Evolutionary conservation across 2,329 filamentous ascomycete genomes (phyloP).

Genomic region (Dactylellina haptotyla): DNA sequence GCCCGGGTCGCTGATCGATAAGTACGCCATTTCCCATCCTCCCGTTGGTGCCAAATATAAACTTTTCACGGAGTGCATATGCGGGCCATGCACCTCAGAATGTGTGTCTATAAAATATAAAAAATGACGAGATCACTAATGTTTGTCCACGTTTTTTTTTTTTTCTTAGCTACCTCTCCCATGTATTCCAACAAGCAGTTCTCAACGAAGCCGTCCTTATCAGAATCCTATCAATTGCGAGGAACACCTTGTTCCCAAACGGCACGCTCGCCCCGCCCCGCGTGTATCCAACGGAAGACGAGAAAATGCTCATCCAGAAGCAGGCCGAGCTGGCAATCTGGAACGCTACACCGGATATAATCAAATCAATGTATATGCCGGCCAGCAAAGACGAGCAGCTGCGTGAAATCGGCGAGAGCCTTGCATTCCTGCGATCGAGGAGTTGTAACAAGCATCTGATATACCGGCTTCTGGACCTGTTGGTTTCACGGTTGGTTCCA

Average conservation of each 20-base stretch:
- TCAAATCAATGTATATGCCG: constrained; percentile 61
- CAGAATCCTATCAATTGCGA: constrained; percentile 72
- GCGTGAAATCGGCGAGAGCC: constrained; percentile 49
- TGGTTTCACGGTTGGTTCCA: constrained; percentile 83
- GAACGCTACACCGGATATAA: constrained; percentile 62
- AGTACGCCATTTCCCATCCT: constrained; percentile 36
- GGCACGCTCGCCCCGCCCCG: constrained; percentile 76
- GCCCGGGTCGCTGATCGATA: constrained; percentile 55
- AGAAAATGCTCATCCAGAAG: constrained; percentile 71
- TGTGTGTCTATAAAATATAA: neutral
- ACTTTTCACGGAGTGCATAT: no score
- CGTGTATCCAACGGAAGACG: constrained; percentile 70
- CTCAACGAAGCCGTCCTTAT: constrained; percentile 64
- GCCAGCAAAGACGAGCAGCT: constrained; percentile 47
- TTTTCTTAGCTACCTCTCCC: constrained; percentile 63
- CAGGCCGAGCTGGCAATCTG: constrained; percentile 72
- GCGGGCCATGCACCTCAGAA: no score
- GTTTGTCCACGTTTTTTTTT: neutral
- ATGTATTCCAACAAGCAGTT: constrained; percentile 62
- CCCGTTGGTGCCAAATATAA: constrained; percentile 7
- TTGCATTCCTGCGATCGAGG: constrained; percentile 48
- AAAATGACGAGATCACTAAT: no score
- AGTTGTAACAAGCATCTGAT: constrained; percentile 91
- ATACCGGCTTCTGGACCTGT: constrained; percentile 81
- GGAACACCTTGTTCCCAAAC: constrained; percentile 85